Evolutionary conservation across 768 basidiomycete genomes (phyloP).

Genomic region (Kwoniella botswanensis): DNA sequence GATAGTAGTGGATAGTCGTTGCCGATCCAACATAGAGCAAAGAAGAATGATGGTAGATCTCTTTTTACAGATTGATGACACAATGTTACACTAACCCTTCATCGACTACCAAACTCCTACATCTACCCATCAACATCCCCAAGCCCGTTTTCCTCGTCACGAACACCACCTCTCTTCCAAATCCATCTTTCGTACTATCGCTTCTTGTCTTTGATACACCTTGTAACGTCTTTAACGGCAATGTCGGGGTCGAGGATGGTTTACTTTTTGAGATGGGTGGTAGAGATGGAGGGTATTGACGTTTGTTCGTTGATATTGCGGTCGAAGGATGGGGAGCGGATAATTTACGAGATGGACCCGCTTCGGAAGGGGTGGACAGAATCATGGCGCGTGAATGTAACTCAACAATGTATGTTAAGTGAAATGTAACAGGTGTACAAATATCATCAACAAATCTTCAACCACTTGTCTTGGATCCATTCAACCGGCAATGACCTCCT

Average conservation of each 20-base stretch:
- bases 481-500: too few relatives aligned
- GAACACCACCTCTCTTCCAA: constrained; percentile 53
- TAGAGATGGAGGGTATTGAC: constrained; percentile 27
- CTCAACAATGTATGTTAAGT: too few relatives aligned
- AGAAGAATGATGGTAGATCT: too few relatives aligned
- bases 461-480: too few relatives aligned
- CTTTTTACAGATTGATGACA: too few relatives aligned
- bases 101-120: constrained; percentile 54
- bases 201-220: constrained; percentile 39
- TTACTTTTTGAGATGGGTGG: constrained; percentile 6
- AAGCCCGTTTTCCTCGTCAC: constrained; percentile 54
- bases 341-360: constrained; percentile 29
- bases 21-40: too few relatives aligned
- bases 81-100: constrained; percentile 52
- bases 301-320: constrained; percentile 11
- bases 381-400: too few relatives aligned
- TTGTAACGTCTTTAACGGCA: constrained; percentile 45
- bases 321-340: constrained; percentile 17
- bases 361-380: background rate
- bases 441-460: too few relatives aligned
- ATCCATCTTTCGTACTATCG: constrained; percentile 45
- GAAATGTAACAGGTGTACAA: too few relatives aligned
- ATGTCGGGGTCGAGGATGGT: constrained; percentile 20
- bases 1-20: too few relatives aligned
- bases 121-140: constrained; percentile 55